Base-by-base conservation (phyloP, 371 early-diverging fungal genomes). In the Apophysomyces elegans region DNA sequence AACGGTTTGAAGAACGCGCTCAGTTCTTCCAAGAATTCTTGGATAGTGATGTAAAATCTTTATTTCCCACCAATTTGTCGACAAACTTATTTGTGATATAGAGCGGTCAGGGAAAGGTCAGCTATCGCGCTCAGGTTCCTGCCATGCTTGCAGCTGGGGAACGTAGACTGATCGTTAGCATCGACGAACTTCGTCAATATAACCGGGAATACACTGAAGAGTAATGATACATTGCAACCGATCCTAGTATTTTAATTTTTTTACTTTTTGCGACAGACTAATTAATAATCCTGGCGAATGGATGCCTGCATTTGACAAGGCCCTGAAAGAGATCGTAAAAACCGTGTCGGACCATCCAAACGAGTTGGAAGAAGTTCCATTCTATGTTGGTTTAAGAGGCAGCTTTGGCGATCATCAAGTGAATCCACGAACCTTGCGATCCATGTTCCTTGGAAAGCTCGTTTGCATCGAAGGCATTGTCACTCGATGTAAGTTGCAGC, bases 391-490 rank as follows among this genome's bases (percentile, higher is more conserved):
- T 32, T 87, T 99, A 64, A 86, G 90, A 46, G 99, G 99, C 7
- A 90, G 95, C 39, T 97, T 99, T 81, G 99, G 99, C 44, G 92
- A 91, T 38, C 81, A 95, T 67, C 87, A 91, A 54, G 82, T 98
- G 61, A 94, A 91, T 63, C 99, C 99, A 12, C 87, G 99, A 60
- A 91, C 92, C n/a, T 69, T 99, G 56, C 87, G 85, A 36, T 91
- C 99, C 7, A 75, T 74, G 59, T 91, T 88, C 62, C 73, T 99
- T 21, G 96, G 97, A 35, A 92, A 92, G 73, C 82, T 99, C 64
- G 90, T 99, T 37, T 96, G 95, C 69, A 74, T 99, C 39, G 99
- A 99, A 80, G 99, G 99, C 57, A 99, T 99, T 69, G 98, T 99
- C 35, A 99, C 99, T 4, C 90, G 93, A 65, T 97, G 98, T 87